Conservation (phyloP, 2,329 filamentous ascomycete species). For the Fusarium austroafricanum region DNA sequence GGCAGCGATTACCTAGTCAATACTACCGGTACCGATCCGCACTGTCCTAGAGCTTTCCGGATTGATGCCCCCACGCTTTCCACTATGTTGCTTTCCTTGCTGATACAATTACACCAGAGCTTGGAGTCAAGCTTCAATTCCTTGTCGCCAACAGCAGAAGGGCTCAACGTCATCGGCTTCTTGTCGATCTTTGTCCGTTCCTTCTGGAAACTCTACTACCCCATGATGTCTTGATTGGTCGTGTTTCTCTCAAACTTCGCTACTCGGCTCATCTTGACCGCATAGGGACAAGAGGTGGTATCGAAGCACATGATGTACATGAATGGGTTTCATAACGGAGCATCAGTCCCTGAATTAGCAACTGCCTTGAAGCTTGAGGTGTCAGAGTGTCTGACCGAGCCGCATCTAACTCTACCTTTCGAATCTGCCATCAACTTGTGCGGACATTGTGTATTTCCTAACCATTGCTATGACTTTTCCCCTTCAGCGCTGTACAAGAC, state of each 20-base stretch:
- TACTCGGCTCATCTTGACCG: not conserved
- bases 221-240: not conserved
- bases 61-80: constrained; percentile 23
- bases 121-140: not conserved
- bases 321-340: constrained; percentile 13
- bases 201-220: constrained; percentile 19
- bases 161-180: constrained; percentile 19
- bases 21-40: not conserved
- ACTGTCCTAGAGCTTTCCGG: constrained; percentile 7
- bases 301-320: not conserved
- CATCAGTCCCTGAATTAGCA: constrained; percentile 22
- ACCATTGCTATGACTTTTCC: not conserved
- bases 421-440: not conserved
- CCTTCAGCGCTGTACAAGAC: not conserved
- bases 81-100: not conserved
- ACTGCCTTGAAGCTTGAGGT: constrained; percentile 5
- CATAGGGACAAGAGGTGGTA: not conserved
- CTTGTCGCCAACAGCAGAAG: not conserved
- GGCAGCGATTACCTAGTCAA: not conserved
- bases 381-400: no score
- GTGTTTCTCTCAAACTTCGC: not conserved
- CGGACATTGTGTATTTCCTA: no score
- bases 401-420: not conserved
- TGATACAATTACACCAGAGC: not conserved
- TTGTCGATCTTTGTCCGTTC: constrained; percentile 10